Base-by-base conservation (phyloP, 73 alveolate species). In the Tetrahymena borealis region DNA sequence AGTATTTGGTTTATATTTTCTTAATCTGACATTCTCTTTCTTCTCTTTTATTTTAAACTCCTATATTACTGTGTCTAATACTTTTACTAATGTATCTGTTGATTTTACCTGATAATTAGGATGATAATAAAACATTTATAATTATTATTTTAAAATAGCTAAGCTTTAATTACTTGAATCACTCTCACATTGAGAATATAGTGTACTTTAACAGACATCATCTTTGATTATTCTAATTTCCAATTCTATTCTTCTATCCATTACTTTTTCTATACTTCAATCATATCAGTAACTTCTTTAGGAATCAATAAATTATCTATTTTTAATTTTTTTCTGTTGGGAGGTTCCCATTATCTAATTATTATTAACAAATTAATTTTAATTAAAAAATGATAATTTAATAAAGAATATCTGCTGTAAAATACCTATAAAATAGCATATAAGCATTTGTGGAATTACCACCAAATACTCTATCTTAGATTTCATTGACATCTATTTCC, bases 401-500 rank as follows among this genome's bases (percentile, higher is more conserved):
- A 41, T 11, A 41, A 41, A 7, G 7, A 41, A n/a, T n/a, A n/a
- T n/a, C n/a, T n/a, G n/a, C n/a, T n/a, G n/a, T n/a, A n/a, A n/a
- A 93, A 78, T 93, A 94, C 92, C 99, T 97, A 94, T 98, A 98
- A 91, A 97, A 95, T 36, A 98, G 95, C 98, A 97, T 96, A 93
- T 98, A 98, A 18, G 99, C 99, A 38, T 97, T 96, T 40, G 97
- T 85, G 12, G 92, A 93, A 94, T 94, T 95, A 91, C 96, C 97
- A 9, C 98, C 98, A 78, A 93, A 96, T 78, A 93, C 92, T 92
- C 90, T 92, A 36, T 95, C 92, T 16, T 90, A 39, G 38, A 96
- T 96, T 37, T 41, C 95, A 40, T 95, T 92, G 35, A 92, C 94
- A 90, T 96, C 95, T 38, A 96, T 91, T 28, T 91, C 93, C 78